Evolutionary conservation across 2,329 filamentous ascomycete genomes (phyloP), one percentile per base, ranked within the genome.

Genomic region (Stachybotrys chartarum): DNA sequence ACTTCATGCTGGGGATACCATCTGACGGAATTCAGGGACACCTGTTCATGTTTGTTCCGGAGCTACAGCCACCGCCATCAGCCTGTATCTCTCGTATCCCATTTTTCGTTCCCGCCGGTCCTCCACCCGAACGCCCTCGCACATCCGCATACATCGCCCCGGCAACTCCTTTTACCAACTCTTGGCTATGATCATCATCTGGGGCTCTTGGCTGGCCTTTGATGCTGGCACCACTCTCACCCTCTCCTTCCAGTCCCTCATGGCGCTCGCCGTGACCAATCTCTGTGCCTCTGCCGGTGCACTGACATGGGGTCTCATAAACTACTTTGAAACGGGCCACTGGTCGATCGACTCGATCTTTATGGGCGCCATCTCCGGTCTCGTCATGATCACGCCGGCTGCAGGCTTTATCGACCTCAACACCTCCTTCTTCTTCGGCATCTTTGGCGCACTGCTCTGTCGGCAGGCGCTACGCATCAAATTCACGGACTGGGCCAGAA

Each of bases 341-440:
- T 80, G 76, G 75, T 78, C 75, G 17, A 61, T 79, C 8, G 77
- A 79, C 57, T 72, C 72, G 3, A 77, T 72, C 5, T 80, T 80
- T 63, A 76, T 80, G 71, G 78, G 78, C 10, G 77, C 77, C 1
- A 77, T 80, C n/a, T 68, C 77, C 0, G 77, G 77, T 0, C 67
- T 80, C 5, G 76, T 81, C 24, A 77, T 80, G 70, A 79, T 80
- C 52, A 80, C 77, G 0, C 77, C 77, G 0, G 68, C 75, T 1
- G 77, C 78, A 3, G 67, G 66, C 2, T 69, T 67, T 64, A 75
- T 80, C 48, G 77, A 79, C 50, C 68, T 78, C 65, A 70, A 72
- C 0, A 79, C 76, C 0, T 71, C 76, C 0, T 74, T 79, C 57
- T 72, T 73, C 54, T 78, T 80, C 46, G 77, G 78, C 0, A 65